A percentile compares a stretch with the other conserved stretches of the same genome.
Evolutionary conservation across 2,329 filamentous ascomycete genomes (phyloP).

Genomic region (Fusarium citri): DNA sequence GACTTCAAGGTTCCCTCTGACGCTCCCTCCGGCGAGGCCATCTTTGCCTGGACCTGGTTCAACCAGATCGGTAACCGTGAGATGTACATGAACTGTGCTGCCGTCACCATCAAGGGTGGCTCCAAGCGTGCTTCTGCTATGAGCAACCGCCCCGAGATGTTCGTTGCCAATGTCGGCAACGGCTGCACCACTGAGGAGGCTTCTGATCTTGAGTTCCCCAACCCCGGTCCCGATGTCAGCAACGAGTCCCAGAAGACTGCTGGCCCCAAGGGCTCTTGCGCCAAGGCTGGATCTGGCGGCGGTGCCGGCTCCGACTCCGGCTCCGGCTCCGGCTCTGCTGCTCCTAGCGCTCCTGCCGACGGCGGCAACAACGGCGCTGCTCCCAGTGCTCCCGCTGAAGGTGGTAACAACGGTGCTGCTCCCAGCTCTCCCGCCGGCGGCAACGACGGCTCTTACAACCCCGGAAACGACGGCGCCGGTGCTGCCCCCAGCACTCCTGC

Average conservation of each 20-base stretch:
- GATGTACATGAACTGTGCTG: slow-evolving; percentile 89
- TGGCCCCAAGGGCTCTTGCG: slow-evolving; percentile 52
- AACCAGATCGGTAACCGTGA: slow-evolving; percentile 82
- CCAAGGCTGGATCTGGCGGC: slow-evolving; percentile 43
- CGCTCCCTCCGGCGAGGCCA: slow-evolving; percentile 68
- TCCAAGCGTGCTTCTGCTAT: slow-evolving; percentile 58
- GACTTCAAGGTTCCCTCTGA: slow-evolving; percentile 74
- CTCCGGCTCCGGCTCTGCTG: slow-evolving; percentile 14
- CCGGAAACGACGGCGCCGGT: slow-evolving; percentile 1
- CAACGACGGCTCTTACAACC: slow-evolving; percentile 4
- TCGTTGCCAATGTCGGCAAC: slow-evolving; percentile 75
- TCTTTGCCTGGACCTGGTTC: slow-evolving; percentile 83
- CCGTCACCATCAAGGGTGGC: slow-evolving; percentile 68
- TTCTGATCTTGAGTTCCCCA: slow-evolving; percentile 71
- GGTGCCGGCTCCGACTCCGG: slow-evolving; percentile 13
- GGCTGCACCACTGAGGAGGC: slow-evolving; percentile 69
- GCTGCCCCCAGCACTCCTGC: slow-evolving; percentile 29
- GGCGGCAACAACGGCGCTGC: slow-evolving; percentile 10
- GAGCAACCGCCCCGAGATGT: slow-evolving; percentile 71
- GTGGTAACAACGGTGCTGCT: slow-evolving; percentile 8
- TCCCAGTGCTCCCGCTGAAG: background rate
- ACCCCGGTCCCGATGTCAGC: slow-evolving; percentile 69
- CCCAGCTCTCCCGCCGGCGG: background rate
- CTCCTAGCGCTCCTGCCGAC: slow-evolving; percentile 1
- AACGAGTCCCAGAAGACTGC: slow-evolving; percentile 51